Base-by-base conservation (phyloP, 768 basidiomycete genomes). In the Suillus brevipes region DNA sequence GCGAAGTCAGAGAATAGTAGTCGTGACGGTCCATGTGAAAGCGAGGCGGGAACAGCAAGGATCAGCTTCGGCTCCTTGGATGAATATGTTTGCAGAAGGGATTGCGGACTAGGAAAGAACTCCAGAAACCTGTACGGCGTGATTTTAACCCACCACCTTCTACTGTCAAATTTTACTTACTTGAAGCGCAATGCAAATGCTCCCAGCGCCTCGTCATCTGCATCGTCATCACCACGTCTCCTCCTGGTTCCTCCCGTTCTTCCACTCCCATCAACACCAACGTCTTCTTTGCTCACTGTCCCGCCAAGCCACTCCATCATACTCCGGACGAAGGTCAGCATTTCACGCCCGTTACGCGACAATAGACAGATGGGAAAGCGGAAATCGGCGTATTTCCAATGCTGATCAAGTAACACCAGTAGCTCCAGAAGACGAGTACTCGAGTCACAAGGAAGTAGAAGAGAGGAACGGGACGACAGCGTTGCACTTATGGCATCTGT, bases 241-340 rank as follows among this genome's bases (percentile, higher is more conserved):
- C 83, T 73, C 64, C 81, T 79, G 61, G 81, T 79, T 49, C 84
- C 82, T 45, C 84, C 82, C 23, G 82, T 82, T 55, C 83, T 82
- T 38, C 84, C 81, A 34, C 82, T 82, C 8, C 85, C 87, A 37
- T 92, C 90, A 73, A 92, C 93, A 3, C 93, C 90, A 1, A 93
- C 91, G 66, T 97, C 95, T 70, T 95, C 94, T 72, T 94, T 94
- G 70, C 89, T 93, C 61, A 97, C 89, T 16, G 93, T 95, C 1
- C 97, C 97, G 12, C 97, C 97, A 67, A 99, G 87, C 95, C 96
- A 99, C 74, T 99, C 97, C 87, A 97, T 97, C 92, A 99, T 91
- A 81, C 93, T 96, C 65, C 95, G 81, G 34, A 97, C 93, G 72
- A 95, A 94, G 1, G 92, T 90, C 42, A 97, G 78, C 90, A 97